Percentiles rank a stretch among this genome's conserved stretches.
Conservation (phyloP, 495 filamentous ascomycete species). For the Polyplosphaeria fusca region DNA sequence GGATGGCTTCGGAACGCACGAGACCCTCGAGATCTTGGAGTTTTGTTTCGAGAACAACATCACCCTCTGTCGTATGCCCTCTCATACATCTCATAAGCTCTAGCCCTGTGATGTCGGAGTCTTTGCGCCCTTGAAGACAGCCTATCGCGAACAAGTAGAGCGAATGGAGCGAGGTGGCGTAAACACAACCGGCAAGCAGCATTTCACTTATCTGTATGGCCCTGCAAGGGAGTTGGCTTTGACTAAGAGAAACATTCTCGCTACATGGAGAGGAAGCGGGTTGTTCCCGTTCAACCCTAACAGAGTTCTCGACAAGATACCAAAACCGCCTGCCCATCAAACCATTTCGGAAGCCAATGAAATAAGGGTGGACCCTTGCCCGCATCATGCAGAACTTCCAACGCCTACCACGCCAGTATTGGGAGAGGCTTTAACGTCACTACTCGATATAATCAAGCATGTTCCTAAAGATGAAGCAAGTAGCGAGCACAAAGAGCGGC, state of each 20-base stretch:
- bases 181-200: slow-evolving; percentile 12
- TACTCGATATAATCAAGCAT: not conserved
- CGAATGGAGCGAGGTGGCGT: not conserved
- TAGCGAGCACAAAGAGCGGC: not conserved
- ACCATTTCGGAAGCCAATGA: slow-evolving; percentile 1
- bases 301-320: slow-evolving; percentile 10
- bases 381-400: not conserved
- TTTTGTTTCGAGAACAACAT: not conserved
- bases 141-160: not conserved
- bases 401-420: slow-evolving; percentile 1
- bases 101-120: not conserved
- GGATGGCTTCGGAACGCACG: slow-evolving; percentile 7
- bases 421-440: slow-evolving; percentile 4
- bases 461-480: not conserved
- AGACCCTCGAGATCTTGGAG: slow-evolving; percentile 1
- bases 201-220: slow-evolving; percentile 22
- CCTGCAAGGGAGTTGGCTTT: slow-evolving; percentile 18
- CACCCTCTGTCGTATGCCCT: not conserved
- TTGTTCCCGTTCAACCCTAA: slow-evolving; percentile 23
- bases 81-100: not conserved
- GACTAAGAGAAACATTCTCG: slow-evolving; percentile 9
- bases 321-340: slow-evolving; percentile 3
- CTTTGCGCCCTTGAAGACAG: not conserved
- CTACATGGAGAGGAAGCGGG: slow-evolving; percentile 4
- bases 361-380: not conserved